Evolutionary conservation across 2,329 filamentous ascomycete species (phyloP).

Genomic region (Fusarium irregulare): DNA sequence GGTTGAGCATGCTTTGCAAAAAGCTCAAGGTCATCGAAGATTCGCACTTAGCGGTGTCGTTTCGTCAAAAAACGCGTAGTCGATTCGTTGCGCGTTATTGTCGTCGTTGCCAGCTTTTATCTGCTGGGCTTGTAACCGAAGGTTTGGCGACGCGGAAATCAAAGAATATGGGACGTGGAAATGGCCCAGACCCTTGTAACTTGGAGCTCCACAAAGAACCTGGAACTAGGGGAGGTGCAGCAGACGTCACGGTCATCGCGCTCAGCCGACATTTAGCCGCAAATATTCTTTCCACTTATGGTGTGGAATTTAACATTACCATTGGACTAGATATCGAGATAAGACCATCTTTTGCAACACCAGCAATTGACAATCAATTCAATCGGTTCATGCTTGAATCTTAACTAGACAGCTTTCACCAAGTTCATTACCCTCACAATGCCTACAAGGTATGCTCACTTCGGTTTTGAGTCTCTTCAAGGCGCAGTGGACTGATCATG

Average conservation of each 20-base stretch:
- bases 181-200: constrained; percentile 39
- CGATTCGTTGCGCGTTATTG: constrained; percentile 8
- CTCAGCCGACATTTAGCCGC: constrained; percentile 45
- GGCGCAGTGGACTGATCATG: constrained; percentile 38
- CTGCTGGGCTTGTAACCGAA: constrained; percentile 29
- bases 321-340: constrained; percentile 17
- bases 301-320: constrained; percentile 23
- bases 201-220: constrained; percentile 33
- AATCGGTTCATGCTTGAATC: neutral
- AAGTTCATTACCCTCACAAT: constrained; percentile 20
- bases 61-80: constrained; percentile 1
- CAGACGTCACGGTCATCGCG: constrained; percentile 30
- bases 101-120: constrained; percentile 19
- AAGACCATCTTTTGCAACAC: constrained; percentile 11
- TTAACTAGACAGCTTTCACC: neutral
- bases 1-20: constrained; percentile 47
- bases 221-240: constrained; percentile 33
- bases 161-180: constrained; percentile 43
- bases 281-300: constrained; percentile 39
- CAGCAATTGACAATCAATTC: constrained; percentile 14
- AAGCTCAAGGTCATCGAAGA: constrained; percentile 22
- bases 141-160: constrained; percentile 45
- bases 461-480: neutral
- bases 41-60: constrained; percentile 12
- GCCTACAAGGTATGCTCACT: constrained; percentile 39